A percentile compares a stretch with the other conserved stretches of the same genome.
phyloP scores from a whole-genome alignment of 371 early-diverging fungal genomes.

The Lichtheimia ornata region DNA sequence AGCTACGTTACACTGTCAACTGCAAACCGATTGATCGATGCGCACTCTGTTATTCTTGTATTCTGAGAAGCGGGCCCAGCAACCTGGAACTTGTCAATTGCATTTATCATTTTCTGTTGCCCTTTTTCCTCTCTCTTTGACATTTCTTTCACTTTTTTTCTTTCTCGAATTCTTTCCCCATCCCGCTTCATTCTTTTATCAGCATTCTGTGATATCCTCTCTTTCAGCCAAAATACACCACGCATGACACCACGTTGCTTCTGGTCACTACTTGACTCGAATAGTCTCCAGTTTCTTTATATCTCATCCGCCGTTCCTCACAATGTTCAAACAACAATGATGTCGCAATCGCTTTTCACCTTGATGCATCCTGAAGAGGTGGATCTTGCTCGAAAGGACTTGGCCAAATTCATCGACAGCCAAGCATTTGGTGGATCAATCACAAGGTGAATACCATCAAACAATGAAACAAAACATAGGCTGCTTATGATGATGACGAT shows the following conservation, averaged over 20 bases:
- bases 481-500: no score
- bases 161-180: no score
- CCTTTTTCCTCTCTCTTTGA: conserved; percentile 10
- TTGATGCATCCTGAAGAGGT: conserved; percentile 65
- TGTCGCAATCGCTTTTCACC: conserved; percentile 54
- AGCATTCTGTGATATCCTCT: conserved; percentile 1
- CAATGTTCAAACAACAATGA: conserved; percentile 11
- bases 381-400: conserved; percentile 53
- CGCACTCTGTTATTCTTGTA: conserved; percentile 1
- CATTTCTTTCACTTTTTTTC: no score
- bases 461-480: no score
- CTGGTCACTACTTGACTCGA: conserved; percentile 34
- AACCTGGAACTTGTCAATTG: conserved; percentile 12
- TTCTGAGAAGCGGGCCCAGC: conserved; percentile 10
- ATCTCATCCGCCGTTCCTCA: conserved; percentile 18
- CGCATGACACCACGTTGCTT: conserved; percentile 25
- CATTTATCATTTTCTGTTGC: conserved; percentile 16
- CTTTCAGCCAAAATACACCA: conserved; percentile 4
- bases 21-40: conserved; percentile 13
- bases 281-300: conserved; percentile 27
- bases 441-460: conserved; percentile 45
- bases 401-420: conserved; percentile 48
- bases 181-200: no score
- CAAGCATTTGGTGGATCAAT: conserved; percentile 55
- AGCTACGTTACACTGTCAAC: conserved; percentile 16